Evolutionary conservation across 164 flowering plant genomes (phyloP).

Genomic region (Magnolia officinalis): DNA sequence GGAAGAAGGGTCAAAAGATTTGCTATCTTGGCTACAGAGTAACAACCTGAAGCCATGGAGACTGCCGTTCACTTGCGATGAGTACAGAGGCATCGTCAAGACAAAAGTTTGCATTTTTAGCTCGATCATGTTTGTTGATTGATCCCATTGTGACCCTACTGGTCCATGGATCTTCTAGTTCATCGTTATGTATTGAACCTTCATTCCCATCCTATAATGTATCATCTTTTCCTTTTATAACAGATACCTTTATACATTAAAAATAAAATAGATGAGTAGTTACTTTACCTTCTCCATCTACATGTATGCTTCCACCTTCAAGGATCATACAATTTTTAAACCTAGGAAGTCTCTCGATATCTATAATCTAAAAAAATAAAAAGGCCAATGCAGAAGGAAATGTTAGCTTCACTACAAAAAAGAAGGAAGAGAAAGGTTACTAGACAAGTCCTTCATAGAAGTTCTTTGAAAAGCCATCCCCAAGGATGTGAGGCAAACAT

Average conservation of each 20-base stretch:
- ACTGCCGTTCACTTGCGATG: too few species aligned
- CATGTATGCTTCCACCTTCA: slow-evolving; percentile 99
- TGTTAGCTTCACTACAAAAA: neutral
- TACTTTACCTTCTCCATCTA: slow-evolving; percentile 78
- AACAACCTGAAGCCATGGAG: too few species aligned
- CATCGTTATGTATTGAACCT: neutral
- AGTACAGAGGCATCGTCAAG: too few species aligned
- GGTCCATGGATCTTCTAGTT: neutral
- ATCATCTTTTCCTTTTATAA: too few species aligned
- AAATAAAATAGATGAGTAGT: neutral
- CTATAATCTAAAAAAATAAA: slow-evolving; percentile 50
- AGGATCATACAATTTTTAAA: slow-evolving; percentile 72
- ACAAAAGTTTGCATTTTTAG: too few species aligned
- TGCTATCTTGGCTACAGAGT: too few species aligned
- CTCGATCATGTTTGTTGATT: neutral
- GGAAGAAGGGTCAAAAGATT: too few species aligned
- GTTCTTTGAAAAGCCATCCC: neutral
- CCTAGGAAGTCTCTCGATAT: slow-evolving; percentile 66
- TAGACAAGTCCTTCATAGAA: neutral
- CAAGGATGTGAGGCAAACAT: neutral
- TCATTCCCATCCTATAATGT: neutral
- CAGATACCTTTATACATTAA: neutral
- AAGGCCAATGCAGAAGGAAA: neutral
- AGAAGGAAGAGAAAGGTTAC: neutral
- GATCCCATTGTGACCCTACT: neutral